Percentiles rank a stretch among this genome's conserved stretches.
Evolutionary conservation across 371 early-diverging fungal genomes (phyloP).

Genomic region (Apophysomyces trapeziformis): DNA sequence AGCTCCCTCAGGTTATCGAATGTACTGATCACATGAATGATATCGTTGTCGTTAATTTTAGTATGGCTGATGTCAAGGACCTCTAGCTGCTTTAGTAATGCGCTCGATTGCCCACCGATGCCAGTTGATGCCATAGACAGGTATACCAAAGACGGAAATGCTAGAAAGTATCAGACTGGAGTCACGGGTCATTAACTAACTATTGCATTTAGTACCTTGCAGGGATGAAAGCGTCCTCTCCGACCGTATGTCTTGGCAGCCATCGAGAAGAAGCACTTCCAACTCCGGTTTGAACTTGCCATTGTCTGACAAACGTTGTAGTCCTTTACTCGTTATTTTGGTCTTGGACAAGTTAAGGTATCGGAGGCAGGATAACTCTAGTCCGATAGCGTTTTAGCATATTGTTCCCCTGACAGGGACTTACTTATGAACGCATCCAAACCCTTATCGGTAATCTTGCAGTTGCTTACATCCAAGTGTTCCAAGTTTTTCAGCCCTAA

Average conservation of each 20-base stretch:
- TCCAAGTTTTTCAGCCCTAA: conserved; percentile 39
- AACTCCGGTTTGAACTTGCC: conserved; percentile 25
- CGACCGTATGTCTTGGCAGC: conserved; percentile 32
- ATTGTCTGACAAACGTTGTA: conserved; percentile 22
- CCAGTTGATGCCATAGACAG: conserved; percentile 33
- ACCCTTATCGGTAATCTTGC: conserved; percentile 49
- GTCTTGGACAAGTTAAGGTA: conserved; percentile 45
- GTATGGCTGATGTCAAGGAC: conserved; percentile 37
- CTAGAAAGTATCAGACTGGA: conserved; percentile 14
- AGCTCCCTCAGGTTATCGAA: conserved; percentile 32
- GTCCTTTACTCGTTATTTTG: conserved; percentile 38
- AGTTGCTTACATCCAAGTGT: conserved; percentile 44
- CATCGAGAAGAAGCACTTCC: conserved; percentile 30
- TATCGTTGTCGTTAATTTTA: conserved; percentile 28
- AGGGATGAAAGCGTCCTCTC: conserved; percentile 21
- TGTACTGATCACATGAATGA: conserved; percentile 27
- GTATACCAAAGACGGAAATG: conserved; percentile 27
- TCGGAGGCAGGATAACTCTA: conserved; percentile 29
- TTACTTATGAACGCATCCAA: conserved; percentile 36
- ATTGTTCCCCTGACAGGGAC: conserved; percentile 1
- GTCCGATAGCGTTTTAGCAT: background rate
- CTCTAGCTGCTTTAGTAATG: conserved; percentile 17
- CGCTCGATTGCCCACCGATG: conserved; percentile 17
- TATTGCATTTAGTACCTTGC: conserved; percentile 24
- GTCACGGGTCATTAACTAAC: background rate